Conservation (phyloP, 352 stramenopile species). For the Globisporangium ultimum region DNA sequence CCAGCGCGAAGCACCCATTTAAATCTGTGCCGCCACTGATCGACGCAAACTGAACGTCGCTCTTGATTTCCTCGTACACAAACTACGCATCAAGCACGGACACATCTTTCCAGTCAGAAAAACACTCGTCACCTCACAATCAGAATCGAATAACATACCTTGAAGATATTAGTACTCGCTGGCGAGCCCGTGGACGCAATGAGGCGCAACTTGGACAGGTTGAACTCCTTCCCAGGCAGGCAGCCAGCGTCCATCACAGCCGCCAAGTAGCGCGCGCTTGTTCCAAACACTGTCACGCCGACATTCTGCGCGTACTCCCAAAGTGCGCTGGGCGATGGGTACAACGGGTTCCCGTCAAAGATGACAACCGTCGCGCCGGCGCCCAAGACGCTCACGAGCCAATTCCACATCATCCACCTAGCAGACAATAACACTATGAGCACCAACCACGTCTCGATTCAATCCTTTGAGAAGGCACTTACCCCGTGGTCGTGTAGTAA, state of each 20-base stretch:
- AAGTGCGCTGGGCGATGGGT: conserved; percentile 42
- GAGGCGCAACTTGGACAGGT: conserved; percentile 60
- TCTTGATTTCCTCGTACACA: conserved; percentile 74
- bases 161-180: conserved; percentile 76
- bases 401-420: conserved; percentile 90
- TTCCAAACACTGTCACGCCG: conserved; percentile 69
- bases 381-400: conserved; percentile 68
- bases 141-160: conserved; percentile 28
- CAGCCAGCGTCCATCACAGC: conserved; percentile 74
- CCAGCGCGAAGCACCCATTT: conserved; percentile 76
- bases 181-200: conserved; percentile 76
- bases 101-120: neutral
- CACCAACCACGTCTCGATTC: neutral
- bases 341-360: conserved; percentile 76
- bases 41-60: conserved; percentile 71
- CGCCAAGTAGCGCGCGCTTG: conserved; percentile 67
- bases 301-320: conserved; percentile 62
- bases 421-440: neutral
- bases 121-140: too few species aligned
- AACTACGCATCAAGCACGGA: conserved; percentile 22
- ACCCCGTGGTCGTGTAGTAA: conserved; percentile 78
- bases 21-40: conserved; percentile 85
- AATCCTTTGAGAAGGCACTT: neutral
- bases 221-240: conserved; percentile 50
- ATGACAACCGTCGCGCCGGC: conserved; percentile 71